Conservation (phyloP, 2,329 filamentous ascomycete genomes). For the Ceratocystis huliohia region DNA sequence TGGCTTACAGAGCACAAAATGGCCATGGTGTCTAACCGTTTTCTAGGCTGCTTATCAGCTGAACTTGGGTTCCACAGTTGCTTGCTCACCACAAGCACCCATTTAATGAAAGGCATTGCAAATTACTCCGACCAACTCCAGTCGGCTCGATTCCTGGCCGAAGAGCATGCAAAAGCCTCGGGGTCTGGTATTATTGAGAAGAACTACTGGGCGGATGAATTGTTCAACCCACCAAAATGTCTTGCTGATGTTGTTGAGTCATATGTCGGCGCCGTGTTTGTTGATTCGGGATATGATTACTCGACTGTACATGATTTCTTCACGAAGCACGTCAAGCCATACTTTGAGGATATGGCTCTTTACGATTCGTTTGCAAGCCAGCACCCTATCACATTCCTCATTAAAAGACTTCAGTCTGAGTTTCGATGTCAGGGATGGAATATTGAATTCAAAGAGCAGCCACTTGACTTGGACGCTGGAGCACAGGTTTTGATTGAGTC, state of each 20-base stretch:
- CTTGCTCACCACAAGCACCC: slow-evolving; percentile 43
- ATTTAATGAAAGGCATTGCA: slow-evolving; percentile 24
- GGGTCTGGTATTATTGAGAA: slow-evolving; percentile 34
- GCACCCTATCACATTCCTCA: slow-evolving; percentile 67
- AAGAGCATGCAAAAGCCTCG: slow-evolving; percentile 27
- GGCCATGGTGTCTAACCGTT: slow-evolving; percentile 98
- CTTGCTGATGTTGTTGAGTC: slow-evolving; percentile 82
- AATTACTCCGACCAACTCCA: slow-evolving; percentile 25
- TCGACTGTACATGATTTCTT: slow-evolving; percentile 65
- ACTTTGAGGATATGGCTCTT: slow-evolving; percentile 72
- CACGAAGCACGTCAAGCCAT: slow-evolving; percentile 55
- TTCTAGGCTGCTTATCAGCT: slow-evolving; percentile 71
- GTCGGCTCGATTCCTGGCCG: slow-evolving; percentile 27
- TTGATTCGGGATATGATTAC: slow-evolving; percentile 76
- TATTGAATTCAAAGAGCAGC: slow-evolving; percentile 40
- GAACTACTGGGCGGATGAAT: slow-evolving; percentile 55
- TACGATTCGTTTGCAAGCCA: slow-evolving; percentile 81
- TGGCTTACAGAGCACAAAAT: slow-evolving; percentile 99
- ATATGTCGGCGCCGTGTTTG: slow-evolving; percentile 79
- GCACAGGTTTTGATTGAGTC: slow-evolving; percentile 31
- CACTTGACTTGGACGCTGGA: slow-evolving; percentile 32
- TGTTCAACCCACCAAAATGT: slow-evolving; percentile 54
- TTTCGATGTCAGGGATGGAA: slow-evolving; percentile 53
- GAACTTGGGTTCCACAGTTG: slow-evolving; percentile 65
- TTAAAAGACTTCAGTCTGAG: slow-evolving; percentile 48